A percentile compares a stretch with the other conserved stretches of the same genome.
phyloP scores from a whole-genome alignment of 2,329 filamentous ascomycete species.

The Herpotrichia juniperi region DNA sequence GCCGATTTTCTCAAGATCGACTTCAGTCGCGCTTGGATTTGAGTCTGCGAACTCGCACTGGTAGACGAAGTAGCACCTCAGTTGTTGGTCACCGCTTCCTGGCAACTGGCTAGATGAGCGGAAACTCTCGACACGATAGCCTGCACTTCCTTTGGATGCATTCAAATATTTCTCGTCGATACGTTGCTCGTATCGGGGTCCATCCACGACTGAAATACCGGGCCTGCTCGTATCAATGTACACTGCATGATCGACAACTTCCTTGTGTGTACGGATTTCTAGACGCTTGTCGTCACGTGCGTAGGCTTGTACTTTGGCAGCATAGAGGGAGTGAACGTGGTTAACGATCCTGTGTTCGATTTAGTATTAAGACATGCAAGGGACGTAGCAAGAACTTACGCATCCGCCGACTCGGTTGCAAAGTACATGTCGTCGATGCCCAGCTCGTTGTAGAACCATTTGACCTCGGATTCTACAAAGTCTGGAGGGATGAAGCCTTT shows the following conservation, averaged over 20 bases:
- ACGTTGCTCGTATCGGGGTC: slow-evolving; percentile 90
- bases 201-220: slow-evolving; percentile 74
- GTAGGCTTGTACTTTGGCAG: slow-evolving; percentile 93
- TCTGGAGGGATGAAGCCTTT: slow-evolving; percentile 85
- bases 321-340: slow-evolving; percentile 95
- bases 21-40: slow-evolving; percentile 77
- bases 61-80: slow-evolving; percentile 99
- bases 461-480: slow-evolving; percentile 83
- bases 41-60: slow-evolving; percentile 87
- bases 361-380: slow-evolving; percentile 15
- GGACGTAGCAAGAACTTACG: slow-evolving; percentile 45
- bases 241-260: slow-evolving; percentile 91
- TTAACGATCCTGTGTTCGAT: slow-evolving; percentile 69
- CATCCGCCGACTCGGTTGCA: slow-evolving; percentile 82
- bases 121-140: slow-evolving; percentile 97
- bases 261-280: slow-evolving; percentile 95
- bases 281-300: slow-evolving; percentile 91
- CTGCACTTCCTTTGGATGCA: slow-evolving; percentile 69
- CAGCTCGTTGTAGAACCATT: slow-evolving; percentile 97
- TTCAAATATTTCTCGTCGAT: slow-evolving; percentile 97
- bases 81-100: slow-evolving; percentile 75
- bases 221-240: slow-evolving; percentile 98
- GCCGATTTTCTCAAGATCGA: slow-evolving; percentile 86
- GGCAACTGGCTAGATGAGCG: slow-evolving; percentile 84
- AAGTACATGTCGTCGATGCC: slow-evolving; percentile 99